phyloP scores from a whole-genome alignment of 768 basidiomycete genomes.

The Kwoniella heveanensis region DNA sequence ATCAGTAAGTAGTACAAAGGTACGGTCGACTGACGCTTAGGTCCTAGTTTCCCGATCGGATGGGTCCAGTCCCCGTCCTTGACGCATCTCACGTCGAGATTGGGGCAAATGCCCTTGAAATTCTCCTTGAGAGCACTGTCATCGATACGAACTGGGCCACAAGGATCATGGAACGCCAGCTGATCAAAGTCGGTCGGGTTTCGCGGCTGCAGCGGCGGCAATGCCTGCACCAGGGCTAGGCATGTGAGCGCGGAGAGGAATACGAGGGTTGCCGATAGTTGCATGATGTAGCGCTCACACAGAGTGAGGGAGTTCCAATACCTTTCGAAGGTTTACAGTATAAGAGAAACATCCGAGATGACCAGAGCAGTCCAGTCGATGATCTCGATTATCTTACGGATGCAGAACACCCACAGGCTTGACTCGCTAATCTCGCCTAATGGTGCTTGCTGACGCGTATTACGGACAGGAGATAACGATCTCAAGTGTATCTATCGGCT shows the following conservation, averaged over 20 bases:
- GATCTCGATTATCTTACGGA: too few relatives aligned
- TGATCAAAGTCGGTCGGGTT: neutral
- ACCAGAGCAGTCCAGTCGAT: too few relatives aligned
- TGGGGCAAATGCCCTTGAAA: slow-evolving; percentile 33
- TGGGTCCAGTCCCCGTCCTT: slow-evolving; percentile 42
- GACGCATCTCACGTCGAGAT: slow-evolving; percentile 39
- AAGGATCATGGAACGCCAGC: neutral
- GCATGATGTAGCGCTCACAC: neutral
- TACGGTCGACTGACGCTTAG: slow-evolving; percentile 27
- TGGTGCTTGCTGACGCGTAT: too few relatives aligned
- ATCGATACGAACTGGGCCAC: too few relatives aligned
- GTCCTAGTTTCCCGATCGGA: slow-evolving; percentile 36
- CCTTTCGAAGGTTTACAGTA: too few relatives aligned
- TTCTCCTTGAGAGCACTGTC: neutral
- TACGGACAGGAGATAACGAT: too few relatives aligned
- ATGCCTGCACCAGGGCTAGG: neutral
- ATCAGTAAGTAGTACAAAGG: too few relatives aligned
- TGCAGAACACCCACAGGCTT: too few relatives aligned
- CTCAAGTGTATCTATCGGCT: too few relatives aligned
- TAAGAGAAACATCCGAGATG: too few relatives aligned
- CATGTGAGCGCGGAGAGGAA: neutral
- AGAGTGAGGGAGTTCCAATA: too few relatives aligned
- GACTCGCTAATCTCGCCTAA: neutral
- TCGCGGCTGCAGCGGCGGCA: neutral
- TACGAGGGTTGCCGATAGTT: neutral